Base-by-base conservation (phyloP, 768 basidiomycete species). In the Hebeloma cylindrosporum region DNA sequence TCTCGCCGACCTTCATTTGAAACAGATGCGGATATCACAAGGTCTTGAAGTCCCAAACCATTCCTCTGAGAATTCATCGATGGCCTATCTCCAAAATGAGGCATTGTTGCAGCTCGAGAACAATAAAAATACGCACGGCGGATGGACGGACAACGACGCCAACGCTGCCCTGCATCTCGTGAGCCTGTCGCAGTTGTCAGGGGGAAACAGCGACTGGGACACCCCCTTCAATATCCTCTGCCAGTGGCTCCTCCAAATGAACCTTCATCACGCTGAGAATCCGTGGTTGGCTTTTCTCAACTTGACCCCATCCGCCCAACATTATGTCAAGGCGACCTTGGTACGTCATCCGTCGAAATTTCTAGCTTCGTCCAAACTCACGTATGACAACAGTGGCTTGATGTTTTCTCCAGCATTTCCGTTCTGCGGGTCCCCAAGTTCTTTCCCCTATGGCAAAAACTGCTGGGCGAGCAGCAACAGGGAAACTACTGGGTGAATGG, bases 81-180 rank as follows among this genome's bases (percentile, higher is more conserved):
- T 82, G 4, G 75, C 74, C 44, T 79, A 81, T 56, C 83, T 84
- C 62, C 79, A 82, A 61, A 74, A 85, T 48, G 81, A 82, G 57
- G 83, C 86, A n/a, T 70, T 72, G 31, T 77, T 76, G 52, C 80
- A 82, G 57, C 69, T 89, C 35, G 69, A 71, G 46, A 73, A 67
- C 39, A 73, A 77, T 43, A 81, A 77, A 58, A 74, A 77, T 42
- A 64, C 74, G 47, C 72, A 72, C 26, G 78, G 77, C 8, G 60
- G 68, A 20, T 79, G 83, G 66, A 70, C 69, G 30, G 86, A 86
- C 46, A 71, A 71, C 36, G 87, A 91, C 54, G 90, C 86, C 7
- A 73, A 85, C 51, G 88, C 90, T 3, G 87, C 90, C 4, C 59
- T 89, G 31, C 87, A 88, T 61, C 77, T 93, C 50, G 73, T 89